These are phyloP conservation scores for Colletotrichum abscissum DNA, from an alignment of 2,329 filamentous ascomycete species.

Conservation along the genomic window DNA sequence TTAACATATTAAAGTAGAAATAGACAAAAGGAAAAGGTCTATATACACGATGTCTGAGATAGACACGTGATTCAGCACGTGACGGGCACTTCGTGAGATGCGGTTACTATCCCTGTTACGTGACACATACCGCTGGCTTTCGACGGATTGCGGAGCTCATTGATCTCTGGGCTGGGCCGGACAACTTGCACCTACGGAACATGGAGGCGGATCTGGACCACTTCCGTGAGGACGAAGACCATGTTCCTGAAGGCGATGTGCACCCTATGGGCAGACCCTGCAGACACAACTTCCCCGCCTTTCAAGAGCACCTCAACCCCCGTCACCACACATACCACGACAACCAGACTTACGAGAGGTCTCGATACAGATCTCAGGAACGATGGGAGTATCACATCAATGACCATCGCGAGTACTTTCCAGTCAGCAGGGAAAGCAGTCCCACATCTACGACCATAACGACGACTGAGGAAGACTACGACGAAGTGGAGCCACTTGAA, in stretches of 20 bases:
- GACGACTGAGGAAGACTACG: conserved; percentile 17
- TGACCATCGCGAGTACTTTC: conserved; percentile 30
- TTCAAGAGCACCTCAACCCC: conserved; percentile 24
- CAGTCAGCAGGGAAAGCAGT: conserved; percentile 20
- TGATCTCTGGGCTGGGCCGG: conserved; percentile 69
- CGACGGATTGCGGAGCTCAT: conserved; percentile 68
- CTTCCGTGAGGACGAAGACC: conserved; percentile 53
- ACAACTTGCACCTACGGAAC: conserved; percentile 65
- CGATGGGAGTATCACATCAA: conserved; percentile 34
- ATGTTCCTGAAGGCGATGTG: conserved; percentile 26
- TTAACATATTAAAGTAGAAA: too few relatives aligned
- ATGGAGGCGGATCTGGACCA: conserved; percentile 71
- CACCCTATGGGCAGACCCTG: not conserved
- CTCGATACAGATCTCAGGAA: conserved; percentile 16
- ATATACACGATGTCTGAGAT: too few relatives aligned
- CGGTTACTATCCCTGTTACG: too few relatives aligned
- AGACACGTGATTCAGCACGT: too few relatives aligned
- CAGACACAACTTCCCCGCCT: conserved; percentile 20
- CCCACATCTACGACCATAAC: conserved; percentile 25
- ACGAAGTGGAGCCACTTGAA: conserved; percentile 25
- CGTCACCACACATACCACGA: conserved; percentile 23
- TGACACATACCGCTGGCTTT: conserved; percentile 68
- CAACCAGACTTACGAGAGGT: conserved; percentile 19
- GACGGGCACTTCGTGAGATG: too few relatives aligned
- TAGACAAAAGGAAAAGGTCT: too few relatives aligned